Percentiles rank a stretch among this genome's conserved stretches.
Evolutionary conservation across 2,329 filamentous ascomycete species (phyloP).

Genomic region (Aspergillus sp.): DNA sequence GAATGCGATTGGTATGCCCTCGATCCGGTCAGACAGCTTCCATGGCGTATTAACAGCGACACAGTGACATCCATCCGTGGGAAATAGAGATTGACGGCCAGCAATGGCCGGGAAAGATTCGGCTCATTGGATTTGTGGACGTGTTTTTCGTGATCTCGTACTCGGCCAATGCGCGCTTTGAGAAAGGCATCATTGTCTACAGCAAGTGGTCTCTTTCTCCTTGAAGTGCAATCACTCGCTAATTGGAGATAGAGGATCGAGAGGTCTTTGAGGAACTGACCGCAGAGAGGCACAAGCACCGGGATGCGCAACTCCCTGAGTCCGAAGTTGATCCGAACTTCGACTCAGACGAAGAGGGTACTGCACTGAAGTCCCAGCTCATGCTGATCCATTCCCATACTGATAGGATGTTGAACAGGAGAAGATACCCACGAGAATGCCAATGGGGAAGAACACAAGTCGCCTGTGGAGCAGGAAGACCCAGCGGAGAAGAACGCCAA

Average conservation of each 20-base stretch:
- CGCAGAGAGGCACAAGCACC: neutral
- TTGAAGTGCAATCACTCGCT: neutral
- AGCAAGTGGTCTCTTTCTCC: constrained; percentile 1
- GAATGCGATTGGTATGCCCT: constrained; percentile 11
- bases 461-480: neutral
- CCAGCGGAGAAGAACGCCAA: neutral
- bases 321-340: neutral
- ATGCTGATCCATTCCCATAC: too few species aligned
- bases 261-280: constrained; percentile 3
- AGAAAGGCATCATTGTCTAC: constrained; percentile 13
- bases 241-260: constrained; percentile 5
- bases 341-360: neutral
- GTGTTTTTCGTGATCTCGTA: constrained; percentile 14
- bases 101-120: constrained; percentile 14
- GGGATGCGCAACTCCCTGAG: neutral
- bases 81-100: constrained; percentile 9
- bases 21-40: neutral
- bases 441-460: neutral
- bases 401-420: too few species aligned
- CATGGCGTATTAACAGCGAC: neutral
- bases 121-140: constrained; percentile 12
- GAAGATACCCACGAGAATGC: too few species aligned
- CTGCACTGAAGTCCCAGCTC: neutral
- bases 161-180: constrained; percentile 11
- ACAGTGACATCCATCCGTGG: constrained; percentile 14